Evolutionary conservation across 2,329 filamentous ascomycete genomes (phyloP).

Genomic region (Nectriaceae sp.): DNA sequence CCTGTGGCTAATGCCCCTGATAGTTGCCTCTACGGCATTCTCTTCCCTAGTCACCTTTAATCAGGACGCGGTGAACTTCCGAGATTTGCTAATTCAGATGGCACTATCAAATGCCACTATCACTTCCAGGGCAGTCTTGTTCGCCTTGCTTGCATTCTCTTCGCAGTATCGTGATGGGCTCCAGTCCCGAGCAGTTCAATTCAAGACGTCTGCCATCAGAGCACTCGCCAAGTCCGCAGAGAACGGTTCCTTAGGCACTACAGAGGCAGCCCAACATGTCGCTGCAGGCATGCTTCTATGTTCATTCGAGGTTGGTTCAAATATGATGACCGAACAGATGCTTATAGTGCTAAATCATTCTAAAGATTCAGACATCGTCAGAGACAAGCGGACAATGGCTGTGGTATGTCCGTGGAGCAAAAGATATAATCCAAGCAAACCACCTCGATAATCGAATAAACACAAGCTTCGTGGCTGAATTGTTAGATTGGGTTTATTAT

Average conservation of each 20-base stretch:
- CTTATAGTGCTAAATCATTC: not conserved
- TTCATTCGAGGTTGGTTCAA: constrained; percentile 18
- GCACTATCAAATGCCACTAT: not conserved
- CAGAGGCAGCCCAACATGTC: constrained; percentile 17
- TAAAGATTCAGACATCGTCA: constrained; percentile 14
- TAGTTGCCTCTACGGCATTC: constrained; percentile 16
- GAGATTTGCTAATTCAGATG: constrained; percentile 15
- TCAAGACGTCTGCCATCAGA: constrained; percentile 19
- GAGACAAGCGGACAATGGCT: constrained; percentile 23
- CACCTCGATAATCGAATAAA: no score
- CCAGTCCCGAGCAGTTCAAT: constrained; percentile 5
- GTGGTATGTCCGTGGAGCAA: constrained; percentile 19
- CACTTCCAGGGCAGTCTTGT: constrained; percentile 13
- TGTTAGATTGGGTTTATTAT: no score
- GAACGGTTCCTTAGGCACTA: not conserved
- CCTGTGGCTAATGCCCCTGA: fast-evolving
- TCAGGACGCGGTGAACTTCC: constrained; percentile 2
- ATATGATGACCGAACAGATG: no score
- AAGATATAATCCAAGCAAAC: constrained; percentile 8
- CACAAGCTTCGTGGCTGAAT: no score
- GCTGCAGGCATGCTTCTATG: constrained; percentile 22
- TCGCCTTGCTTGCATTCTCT: constrained; percentile 18
- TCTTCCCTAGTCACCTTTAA: constrained; percentile 14
- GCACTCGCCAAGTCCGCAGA: constrained; percentile 5
- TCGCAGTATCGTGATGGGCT: constrained; percentile 14